These are phyloP conservation scores for Aspergillus fructus DNA, from an alignment of 2,329 filamentous ascomycete species.

Conservation along the genomic window DNA sequence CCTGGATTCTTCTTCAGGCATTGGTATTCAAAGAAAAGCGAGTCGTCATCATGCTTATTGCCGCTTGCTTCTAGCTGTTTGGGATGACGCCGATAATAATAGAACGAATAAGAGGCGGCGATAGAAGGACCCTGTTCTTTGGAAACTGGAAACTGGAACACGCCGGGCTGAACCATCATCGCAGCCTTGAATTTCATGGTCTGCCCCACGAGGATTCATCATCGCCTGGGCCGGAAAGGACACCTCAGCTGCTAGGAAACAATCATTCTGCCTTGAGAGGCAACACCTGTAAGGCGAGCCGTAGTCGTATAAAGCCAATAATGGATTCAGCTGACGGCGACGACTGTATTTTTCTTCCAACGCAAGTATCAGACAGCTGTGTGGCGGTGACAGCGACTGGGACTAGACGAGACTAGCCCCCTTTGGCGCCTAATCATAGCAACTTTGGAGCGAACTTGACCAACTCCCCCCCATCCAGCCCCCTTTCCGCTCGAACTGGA, in stretches of 20 bases:
- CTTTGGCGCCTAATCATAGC: constrained; percentile 17
- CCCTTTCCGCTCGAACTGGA: constrained; percentile 9
- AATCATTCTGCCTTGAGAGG: constrained; percentile 20
- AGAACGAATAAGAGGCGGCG: constrained; percentile 3
- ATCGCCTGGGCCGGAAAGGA: constrained; percentile 2
- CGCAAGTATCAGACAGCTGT: not conserved
- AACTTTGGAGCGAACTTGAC: not conserved
- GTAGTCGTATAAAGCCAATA: not conserved
- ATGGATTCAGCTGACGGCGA: not conserved
- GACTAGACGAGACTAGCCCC: constrained; percentile 17
- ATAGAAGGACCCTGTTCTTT: constrained; percentile 15
- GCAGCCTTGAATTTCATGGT: constrained; percentile 16
- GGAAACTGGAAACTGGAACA: constrained; percentile 19
- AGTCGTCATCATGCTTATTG: constrained; percentile 5
- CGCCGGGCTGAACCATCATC: constrained; percentile 17
- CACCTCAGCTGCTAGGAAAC: constrained; percentile 5
- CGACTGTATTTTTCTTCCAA: not conserved
- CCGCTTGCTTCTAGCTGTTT: not conserved
- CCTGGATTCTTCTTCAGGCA: constrained; percentile 12
- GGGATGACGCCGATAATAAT: constrained; percentile 6
- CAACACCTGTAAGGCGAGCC: constrained; percentile 2
- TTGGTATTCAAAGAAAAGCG: not conserved
- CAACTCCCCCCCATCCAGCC: constrained; percentile 6
- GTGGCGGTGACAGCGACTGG: constrained; percentile 20
- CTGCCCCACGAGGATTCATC: constrained; percentile 27